Conservation (phyloP, 2,329 filamentous ascomycete species). For the Talaromyces rugulosus region DNA sequence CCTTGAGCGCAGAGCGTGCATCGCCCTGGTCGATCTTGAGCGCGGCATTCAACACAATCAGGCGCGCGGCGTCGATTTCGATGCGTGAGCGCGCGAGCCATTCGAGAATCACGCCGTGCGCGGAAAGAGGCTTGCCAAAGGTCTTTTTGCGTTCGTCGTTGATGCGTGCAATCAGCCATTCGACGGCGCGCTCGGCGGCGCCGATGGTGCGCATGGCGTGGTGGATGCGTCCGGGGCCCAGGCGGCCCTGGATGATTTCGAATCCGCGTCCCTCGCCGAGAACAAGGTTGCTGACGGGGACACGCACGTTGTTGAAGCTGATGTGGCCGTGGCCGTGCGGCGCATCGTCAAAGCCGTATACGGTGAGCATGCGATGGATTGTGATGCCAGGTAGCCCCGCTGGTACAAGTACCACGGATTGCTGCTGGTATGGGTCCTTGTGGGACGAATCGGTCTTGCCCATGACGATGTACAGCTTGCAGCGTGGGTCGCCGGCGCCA, state of each 20-base stretch:
- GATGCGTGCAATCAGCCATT: slow-evolving; percentile 91
- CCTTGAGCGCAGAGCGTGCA: slow-evolving; percentile 82
- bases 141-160: slow-evolving; percentile 89
- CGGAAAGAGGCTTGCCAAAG: slow-evolving; percentile 79
- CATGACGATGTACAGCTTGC: slow-evolving; percentile 93
- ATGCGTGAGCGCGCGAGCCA: slow-evolving; percentile 90
- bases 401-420: slow-evolving; percentile 89
- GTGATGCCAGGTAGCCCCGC: slow-evolving; percentile 76
- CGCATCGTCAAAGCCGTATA: slow-evolving; percentile 97
- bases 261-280: slow-evolving; percentile 92
- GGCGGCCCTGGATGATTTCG: slow-evolving; percentile 95
- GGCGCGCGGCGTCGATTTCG: slow-evolving; percentile 87
- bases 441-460: slow-evolving; percentile 80
- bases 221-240: slow-evolving; percentile 94
- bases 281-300: slow-evolving; percentile 78
- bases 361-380: slow-evolving; percentile 88
- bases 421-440: slow-evolving; percentile 76
- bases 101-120: slow-evolving; percentile 92
- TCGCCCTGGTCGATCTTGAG: slow-evolving; percentile 88
- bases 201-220: slow-evolving; percentile 96
- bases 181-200: slow-evolving; percentile 81
- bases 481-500: slow-evolving; percentile 87
- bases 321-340: slow-evolving; percentile 96
- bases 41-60: slow-evolving; percentile 89
- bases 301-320: slow-evolving; percentile 81